Evolutionary conservation across 2,329 filamentous ascomycete genomes (phyloP).

Genomic region (Phyllosticta citrichinensis): DNA sequence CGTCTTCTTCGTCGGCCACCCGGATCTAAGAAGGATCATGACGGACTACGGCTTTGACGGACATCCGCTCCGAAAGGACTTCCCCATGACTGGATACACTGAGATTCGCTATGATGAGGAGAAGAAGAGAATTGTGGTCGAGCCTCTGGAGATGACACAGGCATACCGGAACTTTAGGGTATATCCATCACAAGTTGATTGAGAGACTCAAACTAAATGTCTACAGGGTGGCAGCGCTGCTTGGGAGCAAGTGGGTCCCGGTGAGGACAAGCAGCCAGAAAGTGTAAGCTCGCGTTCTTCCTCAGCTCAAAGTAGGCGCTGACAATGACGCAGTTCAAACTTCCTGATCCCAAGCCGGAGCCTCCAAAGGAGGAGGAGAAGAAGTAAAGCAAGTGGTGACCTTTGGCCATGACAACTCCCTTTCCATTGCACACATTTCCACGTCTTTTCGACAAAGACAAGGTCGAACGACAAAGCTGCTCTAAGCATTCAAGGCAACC

Average conservation of each 20-base stretch:
- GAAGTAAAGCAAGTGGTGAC: constrained; percentile 4
- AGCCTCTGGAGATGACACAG: constrained; percentile 94
- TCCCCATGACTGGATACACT: constrained; percentile 94
- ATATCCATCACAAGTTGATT: constrained; percentile 32
- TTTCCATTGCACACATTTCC: neutral
- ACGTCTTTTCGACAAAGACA: neutral
- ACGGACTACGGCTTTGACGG: constrained; percentile 99
- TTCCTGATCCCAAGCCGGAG: constrained; percentile 92
- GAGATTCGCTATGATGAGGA: constrained; percentile 98
- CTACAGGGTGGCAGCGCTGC: constrained; percentile 19
- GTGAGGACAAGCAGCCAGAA: constrained; percentile 70
- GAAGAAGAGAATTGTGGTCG: constrained; percentile 98
- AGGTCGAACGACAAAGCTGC: neutral
- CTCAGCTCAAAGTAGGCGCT: neutral
- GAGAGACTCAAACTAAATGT: neutral
- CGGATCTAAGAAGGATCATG: constrained; percentile 94
- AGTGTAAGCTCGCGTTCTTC: constrained; percentile 33
- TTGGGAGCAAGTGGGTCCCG: constrained; percentile 61
- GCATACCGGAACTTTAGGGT: constrained; percentile 98
- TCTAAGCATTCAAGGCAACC: neutral
- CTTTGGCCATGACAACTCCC: neutral
- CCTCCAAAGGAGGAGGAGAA: constrained; percentile 80
- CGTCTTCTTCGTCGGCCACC: constrained; percentile 92
- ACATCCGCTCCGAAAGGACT: constrained; percentile 94
- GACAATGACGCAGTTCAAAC: constrained; percentile 58